Evolutionary conservation across 768 basidiomycete genomes (phyloP), one percentile per base, ranked within the genome.

Genomic region (Mrakia hoshinonis): DNA sequence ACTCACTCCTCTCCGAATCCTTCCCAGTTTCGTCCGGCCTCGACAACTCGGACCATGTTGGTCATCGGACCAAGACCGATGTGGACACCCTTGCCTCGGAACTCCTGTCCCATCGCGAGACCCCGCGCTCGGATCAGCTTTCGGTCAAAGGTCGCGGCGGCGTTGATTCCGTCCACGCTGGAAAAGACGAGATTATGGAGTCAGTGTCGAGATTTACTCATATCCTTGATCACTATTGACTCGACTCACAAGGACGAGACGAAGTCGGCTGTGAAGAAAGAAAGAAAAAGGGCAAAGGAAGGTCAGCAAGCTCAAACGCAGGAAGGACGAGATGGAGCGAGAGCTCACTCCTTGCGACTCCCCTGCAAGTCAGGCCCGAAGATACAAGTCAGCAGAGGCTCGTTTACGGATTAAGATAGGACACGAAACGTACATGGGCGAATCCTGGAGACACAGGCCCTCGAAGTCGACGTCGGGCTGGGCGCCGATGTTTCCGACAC

Each of bases 81-180:
- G 31, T 65, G 38, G 20, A 65, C 63, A 10, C 69, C 69, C 26
- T 70, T 70, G 20, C 51, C 69, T 18, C 48, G 20, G 65, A 61
- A 61, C 48, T 72, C 71, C 11, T 62, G n/a, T 12, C 55, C 71
- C 43, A 73, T 46, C 15, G 71, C 71, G 11, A 61, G 55, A 2
- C 66, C 71, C 39, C 71, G 55, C 4, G 55, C 66, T 22, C 58
- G 66, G 4, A 73, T 68, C 9, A 73, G 58, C 31, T 22, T 12
- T 47, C 66, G 65, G 31, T 72, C 71, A 18, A 67, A 72, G 12
- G 92, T 90, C 6, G 91, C 83, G 5, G 91, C 94, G 0, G 87
- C 82, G 67, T 89, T 92, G 74, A 96, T 82, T 0, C 86, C 89
- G 22, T 92, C 84, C 0, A 93, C 92, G 81, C 92, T 39, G 29